Evolutionary conservation across 768 basidiomycete species (phyloP).

Genomic region (Mycena chlorophos): DNA sequence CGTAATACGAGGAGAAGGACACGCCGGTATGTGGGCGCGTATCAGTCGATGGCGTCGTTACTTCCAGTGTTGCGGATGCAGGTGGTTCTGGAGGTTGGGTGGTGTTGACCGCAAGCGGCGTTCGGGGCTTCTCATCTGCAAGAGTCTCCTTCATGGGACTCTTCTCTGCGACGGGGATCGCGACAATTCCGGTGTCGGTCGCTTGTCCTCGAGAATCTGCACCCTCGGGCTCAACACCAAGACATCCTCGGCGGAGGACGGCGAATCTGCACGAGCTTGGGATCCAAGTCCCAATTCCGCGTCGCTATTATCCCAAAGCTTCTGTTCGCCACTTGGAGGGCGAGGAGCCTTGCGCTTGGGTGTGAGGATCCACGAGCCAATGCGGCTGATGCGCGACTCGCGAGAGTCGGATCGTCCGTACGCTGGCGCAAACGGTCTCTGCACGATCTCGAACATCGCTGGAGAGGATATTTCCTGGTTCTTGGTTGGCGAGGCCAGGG

Average conservation of each 20-base stretch:
- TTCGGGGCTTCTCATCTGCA: not conserved
- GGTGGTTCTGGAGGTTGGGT: not conserved
- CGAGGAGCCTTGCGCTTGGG: conserved; percentile 30
- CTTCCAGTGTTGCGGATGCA: conserved; percentile 8
- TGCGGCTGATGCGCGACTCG: conserved; percentile 25
- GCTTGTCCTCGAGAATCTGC: conserved; percentile 10
- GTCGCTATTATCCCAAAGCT: conserved; percentile 34
- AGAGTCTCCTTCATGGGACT: too few species aligned
- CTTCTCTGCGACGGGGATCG: not conserved
- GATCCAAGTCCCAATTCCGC: conserved; percentile 30
- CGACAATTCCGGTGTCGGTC: not conserved
- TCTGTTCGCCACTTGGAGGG: conserved; percentile 29
- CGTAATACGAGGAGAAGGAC: conserved; percentile 38
- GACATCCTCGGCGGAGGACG: conserved; percentile 5
- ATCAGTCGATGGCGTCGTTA: conserved; percentile 11
- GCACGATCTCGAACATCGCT: conserved; percentile 17
- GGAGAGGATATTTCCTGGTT: conserved; percentile 19
- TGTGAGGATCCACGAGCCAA: conserved; percentile 42
- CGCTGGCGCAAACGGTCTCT: conserved; percentile 14
- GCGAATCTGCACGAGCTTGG: conserved; percentile 1
- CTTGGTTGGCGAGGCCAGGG: not conserved
- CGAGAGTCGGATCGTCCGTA: conserved; percentile 7
- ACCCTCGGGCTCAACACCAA: conserved; percentile 7
- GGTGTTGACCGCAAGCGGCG: conserved; percentile 4
- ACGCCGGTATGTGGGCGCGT: conserved; percentile 23